Evolutionary conservation across 805 yeast species (phyloP).

Genomic region (Candida railenensis): DNA sequence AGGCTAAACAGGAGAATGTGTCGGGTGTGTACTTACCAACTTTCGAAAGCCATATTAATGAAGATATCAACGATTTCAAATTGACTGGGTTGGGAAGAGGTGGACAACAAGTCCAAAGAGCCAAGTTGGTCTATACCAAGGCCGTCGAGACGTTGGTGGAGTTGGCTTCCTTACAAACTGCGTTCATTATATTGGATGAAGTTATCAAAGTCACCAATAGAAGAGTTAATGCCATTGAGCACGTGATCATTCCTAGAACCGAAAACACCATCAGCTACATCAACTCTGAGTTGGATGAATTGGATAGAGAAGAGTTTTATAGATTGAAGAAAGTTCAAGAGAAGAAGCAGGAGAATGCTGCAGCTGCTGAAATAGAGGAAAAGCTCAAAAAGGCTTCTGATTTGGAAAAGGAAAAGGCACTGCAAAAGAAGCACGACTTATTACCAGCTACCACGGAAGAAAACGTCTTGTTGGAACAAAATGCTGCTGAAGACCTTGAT

Average conservation of each 20-base stretch:
- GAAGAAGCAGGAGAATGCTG: slow-evolving; percentile 81
- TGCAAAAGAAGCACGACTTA: slow-evolving; percentile 10
- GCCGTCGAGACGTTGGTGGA: slow-evolving; percentile 98
- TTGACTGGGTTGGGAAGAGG: slow-evolving; percentile 97
- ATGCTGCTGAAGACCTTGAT: slow-evolving; percentile 15
- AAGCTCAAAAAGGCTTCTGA: slow-evolving; percentile 20
- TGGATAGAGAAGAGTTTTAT: slow-evolving; percentile 97
- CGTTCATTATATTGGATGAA: slow-evolving; percentile 93
- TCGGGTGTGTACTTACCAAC: slow-evolving; percentile 94
- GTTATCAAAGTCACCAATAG: slow-evolving; percentile 97
- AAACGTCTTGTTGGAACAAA: slow-evolving; percentile 9
- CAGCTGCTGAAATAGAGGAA: slow-evolving; percentile 59
- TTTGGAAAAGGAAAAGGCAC: slow-evolving; percentile 7
- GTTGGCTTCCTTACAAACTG: slow-evolving; percentile 93
- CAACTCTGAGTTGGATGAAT: slow-evolving; percentile 93
- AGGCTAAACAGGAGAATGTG: slow-evolving; percentile 92
- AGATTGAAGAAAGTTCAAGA: slow-evolving; percentile 95
- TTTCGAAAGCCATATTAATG: slow-evolving; percentile 82
- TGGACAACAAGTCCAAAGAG: slow-evolving; percentile 96
- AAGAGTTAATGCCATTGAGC: slow-evolving; percentile 98
- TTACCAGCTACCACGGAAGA: background rate
- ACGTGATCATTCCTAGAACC: slow-evolving; percentile 95
- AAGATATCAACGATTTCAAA: slow-evolving; percentile 87
- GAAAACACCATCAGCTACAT: slow-evolving; percentile 91
- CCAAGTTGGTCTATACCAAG: slow-evolving; percentile 87